Evolutionary conservation across 495 filamentous ascomycete genomes (phyloP).

Genomic region (Monascus purpureus): DNA sequence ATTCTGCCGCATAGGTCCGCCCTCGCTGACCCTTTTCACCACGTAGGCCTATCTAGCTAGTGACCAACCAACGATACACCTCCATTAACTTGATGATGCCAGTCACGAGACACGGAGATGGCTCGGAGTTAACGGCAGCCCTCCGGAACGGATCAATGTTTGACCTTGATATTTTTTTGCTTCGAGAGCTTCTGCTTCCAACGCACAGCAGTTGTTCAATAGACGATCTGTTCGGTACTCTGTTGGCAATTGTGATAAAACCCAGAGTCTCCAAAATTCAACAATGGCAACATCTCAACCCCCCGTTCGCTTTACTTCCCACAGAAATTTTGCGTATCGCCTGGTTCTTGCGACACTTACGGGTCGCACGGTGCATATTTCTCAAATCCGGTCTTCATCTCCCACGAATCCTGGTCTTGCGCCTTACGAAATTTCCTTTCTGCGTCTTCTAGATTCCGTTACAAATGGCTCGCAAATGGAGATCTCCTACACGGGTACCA

Average conservation of each 20-base stretch:
- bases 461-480: slow-evolving; percentile 93
- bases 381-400: slow-evolving; percentile 78
- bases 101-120: too few species aligned
- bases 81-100: too few species aligned
- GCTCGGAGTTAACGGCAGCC: background rate
- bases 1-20: too few species aligned
- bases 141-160: slow-evolving; percentile 9
- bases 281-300: slow-evolving; percentile 26
- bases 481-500: slow-evolving; percentile 89
- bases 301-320: slow-evolving; percentile 60
- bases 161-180: slow-evolving; percentile 19
- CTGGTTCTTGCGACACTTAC: slow-evolving; percentile 85
- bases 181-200: slow-evolving; percentile 7
- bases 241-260: too few species aligned
- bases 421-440: slow-evolving; percentile 85
- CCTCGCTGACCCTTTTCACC: too few species aligned
- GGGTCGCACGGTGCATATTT: slow-evolving; percentile 77
- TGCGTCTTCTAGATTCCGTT: slow-evolving; percentile 84
- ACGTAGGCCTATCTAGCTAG: too few species aligned
- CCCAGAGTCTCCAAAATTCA: background rate
- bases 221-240: too few species aligned
- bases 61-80: too few species aligned
- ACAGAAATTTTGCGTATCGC: slow-evolving; percentile 68
- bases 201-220: too few species aligned
- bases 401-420: slow-evolving; percentile 75